These are phyloP conservation scores for Magnolia sinica DNA, from an alignment of 164 flowering plant genomes.

Conservation along the genomic window DNA sequence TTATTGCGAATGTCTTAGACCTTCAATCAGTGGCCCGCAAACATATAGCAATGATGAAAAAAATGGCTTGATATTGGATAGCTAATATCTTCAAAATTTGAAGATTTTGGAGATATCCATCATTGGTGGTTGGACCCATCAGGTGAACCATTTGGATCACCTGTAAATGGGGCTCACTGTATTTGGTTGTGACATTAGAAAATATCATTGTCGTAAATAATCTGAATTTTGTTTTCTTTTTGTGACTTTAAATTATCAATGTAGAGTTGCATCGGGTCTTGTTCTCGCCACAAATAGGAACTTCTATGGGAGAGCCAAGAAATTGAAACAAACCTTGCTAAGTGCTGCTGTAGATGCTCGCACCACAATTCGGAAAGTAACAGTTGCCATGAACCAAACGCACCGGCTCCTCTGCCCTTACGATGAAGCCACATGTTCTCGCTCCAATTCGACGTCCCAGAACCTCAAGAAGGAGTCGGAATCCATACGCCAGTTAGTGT, in stretches of 20 bases:
- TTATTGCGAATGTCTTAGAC: no score
- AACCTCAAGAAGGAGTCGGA: constrained; percentile 33
- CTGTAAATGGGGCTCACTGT: no score
- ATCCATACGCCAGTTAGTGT: constrained; percentile 22
- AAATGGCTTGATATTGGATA: no score
- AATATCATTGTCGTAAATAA: not conserved
- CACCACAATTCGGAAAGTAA: constrained; percentile 22
- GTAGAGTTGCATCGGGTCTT: constrained; percentile 33
- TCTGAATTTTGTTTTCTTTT: not conserved
- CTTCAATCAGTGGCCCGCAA: no score
- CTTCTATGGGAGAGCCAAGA: constrained; percentile 20
- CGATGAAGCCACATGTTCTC: constrained; percentile 17
- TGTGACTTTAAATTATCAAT: not conserved
- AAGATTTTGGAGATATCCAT: no score
- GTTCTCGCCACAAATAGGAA: constrained; percentile 32
- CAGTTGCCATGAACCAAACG: constrained; percentile 27
- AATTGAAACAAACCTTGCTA: constrained; percentile 29
- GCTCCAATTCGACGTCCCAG: constrained; percentile 23
- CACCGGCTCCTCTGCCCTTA: constrained; percentile 36
- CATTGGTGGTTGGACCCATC: no score
- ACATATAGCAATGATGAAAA: no score
- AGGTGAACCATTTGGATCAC: no score
- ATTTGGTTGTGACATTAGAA: no score
- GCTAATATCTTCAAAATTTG: no score
- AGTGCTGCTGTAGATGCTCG: constrained; percentile 27